A percentile compares a stretch with the other conserved stretches of the same genome.
Evolutionary conservation across 2,329 filamentous ascomycete genomes (phyloP).

Genomic region (Hymenoscyphus occultus): DNA sequence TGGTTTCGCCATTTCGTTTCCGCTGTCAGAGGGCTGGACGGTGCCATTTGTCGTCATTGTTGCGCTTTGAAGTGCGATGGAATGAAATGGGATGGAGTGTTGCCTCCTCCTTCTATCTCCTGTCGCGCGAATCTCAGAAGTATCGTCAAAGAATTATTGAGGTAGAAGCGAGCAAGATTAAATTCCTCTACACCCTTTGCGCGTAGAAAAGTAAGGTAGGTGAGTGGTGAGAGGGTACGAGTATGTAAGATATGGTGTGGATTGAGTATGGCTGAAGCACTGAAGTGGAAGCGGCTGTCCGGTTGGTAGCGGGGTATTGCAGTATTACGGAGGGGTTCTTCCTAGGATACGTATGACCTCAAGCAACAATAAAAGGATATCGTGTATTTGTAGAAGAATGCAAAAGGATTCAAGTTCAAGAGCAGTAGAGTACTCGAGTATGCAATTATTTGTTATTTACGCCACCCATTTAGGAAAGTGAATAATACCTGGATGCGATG

Average conservation of each 20-base stretch:
- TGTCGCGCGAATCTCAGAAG: too few species aligned
- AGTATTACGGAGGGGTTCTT: background rate
- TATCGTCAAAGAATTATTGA: too few species aligned
- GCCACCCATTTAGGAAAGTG: background rate
- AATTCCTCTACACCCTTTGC: background rate
- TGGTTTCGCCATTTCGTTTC: background rate
- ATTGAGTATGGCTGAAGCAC: background rate
- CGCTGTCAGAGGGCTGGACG: background rate
- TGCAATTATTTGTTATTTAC: background rate
- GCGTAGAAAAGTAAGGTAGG: background rate
- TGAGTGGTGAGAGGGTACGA: background rate
- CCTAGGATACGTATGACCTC: background rate
- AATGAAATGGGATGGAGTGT: background rate
- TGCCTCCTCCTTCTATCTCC: background rate
- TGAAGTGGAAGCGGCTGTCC: background rate
- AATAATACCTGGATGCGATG: too few species aligned
- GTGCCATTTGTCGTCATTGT: conserved; percentile 25
- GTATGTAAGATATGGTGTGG: background rate
- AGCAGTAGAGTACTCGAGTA: too few species aligned
- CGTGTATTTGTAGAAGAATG: background rate
- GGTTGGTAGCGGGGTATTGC: background rate
- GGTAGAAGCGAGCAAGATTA: too few species aligned
- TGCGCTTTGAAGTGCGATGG: background rate
- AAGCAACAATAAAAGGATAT: background rate
- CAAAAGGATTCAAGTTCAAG: background rate